phyloP scores from a whole-genome alignment of 169 alveolate species.

The Plasmodium coatneyi region DNA sequence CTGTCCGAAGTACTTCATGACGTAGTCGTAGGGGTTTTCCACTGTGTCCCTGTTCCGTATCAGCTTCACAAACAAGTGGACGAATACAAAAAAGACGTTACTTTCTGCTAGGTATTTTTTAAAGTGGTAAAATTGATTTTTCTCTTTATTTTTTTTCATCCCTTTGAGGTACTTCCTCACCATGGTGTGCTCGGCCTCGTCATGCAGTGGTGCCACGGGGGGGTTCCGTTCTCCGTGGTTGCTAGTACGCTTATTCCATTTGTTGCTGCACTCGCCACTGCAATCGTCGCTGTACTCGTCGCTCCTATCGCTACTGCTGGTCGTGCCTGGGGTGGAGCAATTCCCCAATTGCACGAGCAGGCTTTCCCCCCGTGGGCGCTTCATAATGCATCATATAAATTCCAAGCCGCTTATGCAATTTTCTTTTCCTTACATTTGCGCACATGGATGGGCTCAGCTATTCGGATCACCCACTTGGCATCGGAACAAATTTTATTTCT shows the following conservation, averaged over 20 bases:
- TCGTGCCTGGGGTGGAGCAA: not conserved
- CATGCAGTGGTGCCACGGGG: not conserved
- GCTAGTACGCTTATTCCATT: not conserved
- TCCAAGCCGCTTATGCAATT: not conserved
- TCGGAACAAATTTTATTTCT: too few relatives aligned
- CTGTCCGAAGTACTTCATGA: constrained; percentile 21
- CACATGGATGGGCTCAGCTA: not conserved
- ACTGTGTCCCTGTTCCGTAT: constrained; percentile 30
- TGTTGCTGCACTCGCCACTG: not conserved
- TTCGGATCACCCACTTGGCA: not conserved
- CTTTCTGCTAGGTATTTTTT: constrained; percentile 35
- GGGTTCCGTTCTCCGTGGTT: not conserved
- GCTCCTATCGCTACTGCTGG: not conserved
- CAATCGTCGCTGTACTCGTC: not conserved
- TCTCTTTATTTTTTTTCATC: constrained; percentile 33
- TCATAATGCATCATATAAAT: not conserved
- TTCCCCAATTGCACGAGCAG: not conserved
- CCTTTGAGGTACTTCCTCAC: constrained; percentile 10
- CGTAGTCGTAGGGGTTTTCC: constrained; percentile 48
- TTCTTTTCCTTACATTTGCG: not conserved
- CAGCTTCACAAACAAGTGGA: constrained; percentile 26
- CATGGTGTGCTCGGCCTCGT: not conserved
- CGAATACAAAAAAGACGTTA: constrained; percentile 27
- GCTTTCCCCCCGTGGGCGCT: not conserved
- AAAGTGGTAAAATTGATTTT: constrained; percentile 18